phyloP scores from a whole-genome alignment of 148 eudicot species.

The Rhododendron vialii region DNA sequence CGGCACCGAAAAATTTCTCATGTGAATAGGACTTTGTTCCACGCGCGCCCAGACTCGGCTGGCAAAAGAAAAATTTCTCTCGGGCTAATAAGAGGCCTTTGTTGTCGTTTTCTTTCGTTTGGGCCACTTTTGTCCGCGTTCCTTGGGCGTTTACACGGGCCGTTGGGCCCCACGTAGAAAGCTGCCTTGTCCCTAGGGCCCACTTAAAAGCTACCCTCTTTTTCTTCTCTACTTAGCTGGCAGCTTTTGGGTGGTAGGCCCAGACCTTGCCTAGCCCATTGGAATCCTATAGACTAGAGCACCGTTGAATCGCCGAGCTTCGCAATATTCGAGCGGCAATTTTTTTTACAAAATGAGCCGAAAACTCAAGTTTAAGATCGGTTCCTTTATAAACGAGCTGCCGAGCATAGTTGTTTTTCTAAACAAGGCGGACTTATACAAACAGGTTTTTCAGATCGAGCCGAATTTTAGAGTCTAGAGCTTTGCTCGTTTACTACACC shows the following conservation, averaged over 20 bases:
- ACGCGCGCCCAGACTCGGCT: neutral
- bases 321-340: no score
- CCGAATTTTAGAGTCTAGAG: no score
- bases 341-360: no score
- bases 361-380: no score
- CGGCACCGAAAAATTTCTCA: no score
- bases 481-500: no score
- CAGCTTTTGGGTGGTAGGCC: neutral
- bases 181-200: neutral
- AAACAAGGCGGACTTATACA: no score
- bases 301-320: no score
- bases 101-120: neutral
- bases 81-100: neutral
- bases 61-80: neutral
- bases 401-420: no score
- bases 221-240: neutral
- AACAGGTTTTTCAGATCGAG: no score
- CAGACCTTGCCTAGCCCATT: neutral
- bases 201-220: neutral
- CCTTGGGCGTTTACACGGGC: constrained; percentile 4
- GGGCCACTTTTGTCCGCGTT: constrained; percentile 5
- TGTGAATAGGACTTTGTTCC: neutral
- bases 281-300: neutral
- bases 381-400: no score
- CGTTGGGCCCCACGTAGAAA: neutral